Base-by-base conservation (phyloP, 768 basidiomycete genomes). In the Leccinum uliginosum region DNA sequence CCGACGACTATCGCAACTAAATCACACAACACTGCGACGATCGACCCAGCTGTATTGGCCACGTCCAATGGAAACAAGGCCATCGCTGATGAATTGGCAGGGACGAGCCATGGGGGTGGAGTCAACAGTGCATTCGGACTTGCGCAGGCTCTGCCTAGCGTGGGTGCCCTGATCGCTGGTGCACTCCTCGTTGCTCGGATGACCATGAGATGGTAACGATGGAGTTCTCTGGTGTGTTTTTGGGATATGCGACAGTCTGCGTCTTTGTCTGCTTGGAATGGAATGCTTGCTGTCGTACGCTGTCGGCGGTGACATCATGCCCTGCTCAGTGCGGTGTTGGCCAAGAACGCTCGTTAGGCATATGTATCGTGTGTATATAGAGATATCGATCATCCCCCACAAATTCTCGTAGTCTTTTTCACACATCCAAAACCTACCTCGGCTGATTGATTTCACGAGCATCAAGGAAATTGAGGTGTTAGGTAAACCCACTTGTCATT, bases 51-150 rank as follows among this genome's bases (percentile, higher is more conserved):
- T 5, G 77, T 78, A 1, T 70, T 91, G n/a, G 79, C 80, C 50
- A 85, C 82, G 11, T 83, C 82, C 46, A 92, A 91, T 64, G 90
- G 80, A 1, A 73, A 78, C 53, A 70, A 69, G 45, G 76, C 75
- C 15, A 61, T 67, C 23, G 63, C 67, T 29, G 58, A 65, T 47
- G 44, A 47, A 15, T 45, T 63, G 34, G 58, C 53, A 1, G 46
- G 54, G 15, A 62, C 58, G 12, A 62, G 55, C 19, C 40, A 55
- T 51, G 57, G 58, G 14, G 30, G n/a, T 5, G 50, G 29, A 12
- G 8, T 30, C 19, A 51, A 32, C 7, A 43, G 38, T 6, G 49
- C 60, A 9, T 44, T 56, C 17, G 48, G 60, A 43, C 24, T 59
- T n/a, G 35, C 51, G 9, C 55, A 59, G 7, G 59, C 54, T 15